A percentile compares a stretch with the other conserved stretches of the same genome.
Evolutionary conservation across 306 rosid genomes (phyloP).

Genomic region (Spatholobus suberectus): DNA sequence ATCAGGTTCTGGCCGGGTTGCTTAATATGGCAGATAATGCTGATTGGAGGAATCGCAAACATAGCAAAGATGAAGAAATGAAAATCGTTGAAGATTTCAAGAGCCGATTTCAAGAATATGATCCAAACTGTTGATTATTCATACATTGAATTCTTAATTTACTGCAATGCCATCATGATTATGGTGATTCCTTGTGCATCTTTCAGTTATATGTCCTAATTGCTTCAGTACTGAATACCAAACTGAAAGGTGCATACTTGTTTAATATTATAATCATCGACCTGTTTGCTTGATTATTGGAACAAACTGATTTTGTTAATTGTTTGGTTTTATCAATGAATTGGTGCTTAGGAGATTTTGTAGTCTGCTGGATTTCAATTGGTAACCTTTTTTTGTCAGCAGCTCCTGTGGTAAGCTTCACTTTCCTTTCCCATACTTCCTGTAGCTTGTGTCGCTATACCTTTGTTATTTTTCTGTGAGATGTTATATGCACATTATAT

Average conservation of each 20-base stretch:
- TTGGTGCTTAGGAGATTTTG: slow-evolving; percentile 36
- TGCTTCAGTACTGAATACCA: slow-evolving; percentile 28
- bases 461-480: slow-evolving; percentile 10
- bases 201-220: slow-evolving; percentile 25
- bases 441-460: slow-evolving; percentile 20
- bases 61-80: slow-evolving; percentile 80
- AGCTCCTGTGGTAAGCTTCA: slow-evolving; percentile 39
- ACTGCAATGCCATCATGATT: background rate
- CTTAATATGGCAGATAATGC: slow-evolving; percentile 90
- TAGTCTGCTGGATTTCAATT: background rate
- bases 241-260: slow-evolving; percentile 41
- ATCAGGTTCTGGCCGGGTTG: slow-evolving; percentile 91
- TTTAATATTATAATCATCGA: slow-evolving; percentile 12
- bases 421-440: slow-evolving; percentile 10
- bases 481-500: slow-evolving; percentile 7
- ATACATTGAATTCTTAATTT: slow-evolving; percentile 9
- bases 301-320: slow-evolving; percentile 24
- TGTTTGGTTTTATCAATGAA: background rate
- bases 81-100: slow-evolving; percentile 75
- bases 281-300: slow-evolving; percentile 33
- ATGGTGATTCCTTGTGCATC: slow-evolving; percentile 23
- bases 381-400: background rate
- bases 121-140: slow-evolving; percentile 68
- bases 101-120: slow-evolving; percentile 75
- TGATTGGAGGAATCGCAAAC: slow-evolving; percentile 83